These are phyloP conservation scores for Scedosporium boydii DNA, from an alignment of 2,329 filamentous ascomycete genomes.

Conservation along the genomic window DNA sequence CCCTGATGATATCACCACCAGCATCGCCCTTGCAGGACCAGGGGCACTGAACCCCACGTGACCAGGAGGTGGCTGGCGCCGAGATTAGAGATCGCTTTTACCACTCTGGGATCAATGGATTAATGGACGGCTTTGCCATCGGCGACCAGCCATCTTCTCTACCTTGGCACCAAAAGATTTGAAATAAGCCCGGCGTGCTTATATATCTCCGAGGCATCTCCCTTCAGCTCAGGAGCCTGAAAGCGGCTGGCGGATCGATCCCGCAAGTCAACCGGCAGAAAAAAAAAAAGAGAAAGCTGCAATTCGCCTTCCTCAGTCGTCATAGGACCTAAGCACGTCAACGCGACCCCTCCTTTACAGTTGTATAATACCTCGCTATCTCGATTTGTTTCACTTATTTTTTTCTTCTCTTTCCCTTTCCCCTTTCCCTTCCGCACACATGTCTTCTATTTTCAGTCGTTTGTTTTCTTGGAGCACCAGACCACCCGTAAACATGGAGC, in stretches of 20 bases:
- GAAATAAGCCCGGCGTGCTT: background rate
- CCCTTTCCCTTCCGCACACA: background rate
- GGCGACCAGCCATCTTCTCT: background rate
- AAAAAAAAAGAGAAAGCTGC: background rate
- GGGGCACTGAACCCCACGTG: too few relatives aligned
- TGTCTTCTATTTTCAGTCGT: slow-evolving; percentile 2
- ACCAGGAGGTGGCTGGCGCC: too few relatives aligned
- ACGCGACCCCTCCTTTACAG: background rate
- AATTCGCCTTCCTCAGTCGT: background rate
- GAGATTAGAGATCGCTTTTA: too few relatives aligned
- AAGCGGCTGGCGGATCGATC: background rate
- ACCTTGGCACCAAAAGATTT: background rate
- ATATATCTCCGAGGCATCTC: background rate
- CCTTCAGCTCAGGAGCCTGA: background rate
- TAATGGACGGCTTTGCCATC: background rate
- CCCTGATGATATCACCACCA: too few relatives aligned
- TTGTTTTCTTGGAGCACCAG: slow-evolving; percentile 23
- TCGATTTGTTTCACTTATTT: background rate
- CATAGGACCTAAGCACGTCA: background rate
- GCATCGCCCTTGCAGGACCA: too few relatives aligned
- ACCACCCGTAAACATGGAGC: slow-evolving; percentile 64
- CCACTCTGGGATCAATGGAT: background rate
- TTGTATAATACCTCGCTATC: background rate
- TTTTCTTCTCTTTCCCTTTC: background rate
- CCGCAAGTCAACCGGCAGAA: background rate